Evolutionary conservation across 1,284 basidiomycete genomes (phyloP), one percentile per base, ranked within the genome.

Genomic region (Sanghuangporus baumii): DNA sequence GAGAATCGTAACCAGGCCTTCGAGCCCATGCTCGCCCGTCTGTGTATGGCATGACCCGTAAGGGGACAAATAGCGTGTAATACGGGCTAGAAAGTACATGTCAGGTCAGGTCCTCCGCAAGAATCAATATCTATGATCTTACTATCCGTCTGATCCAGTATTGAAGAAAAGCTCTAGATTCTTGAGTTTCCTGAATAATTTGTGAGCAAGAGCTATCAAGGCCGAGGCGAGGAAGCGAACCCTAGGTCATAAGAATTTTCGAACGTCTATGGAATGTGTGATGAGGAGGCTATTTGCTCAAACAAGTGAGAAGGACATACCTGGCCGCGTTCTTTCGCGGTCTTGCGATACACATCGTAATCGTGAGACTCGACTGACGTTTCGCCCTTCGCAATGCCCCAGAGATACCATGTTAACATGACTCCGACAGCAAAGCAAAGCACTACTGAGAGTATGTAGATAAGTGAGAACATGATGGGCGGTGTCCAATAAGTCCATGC

Each of bases 241-340:
- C 96, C 96, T 6, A 97, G 76, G 72, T 99, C 90, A 72, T 95
- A 98, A 6, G 91, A 94, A 71, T 98, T 98, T 18, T 93, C 79
- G 70, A 97, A 98, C 0, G 77, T 78, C 87, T 91, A 65, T 1
- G 23, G 48, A 36, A n/a, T 48, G 26, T 38, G 37, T 46, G 64
- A 60, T 59, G 36, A 51, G 41, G n/a, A 41, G 6, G 18, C 18
- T 51, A 23, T 16, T 26, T 14, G 6, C 23, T 20, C 26, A 46
- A 52, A 47, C 31, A 52, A 12, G 9, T 46, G 43, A 46, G 40
- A 60, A n/a, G 46, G 18, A 74, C 81, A 50, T 63, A 89, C 89
- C 76, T 93, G 84, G 43, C 87, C 88, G 41, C 93, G 80, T 14
- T 78, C 76, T 66, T 83, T 82, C 0, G 94, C 94, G 40, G 85